Evolutionary conservation across 2,329 filamentous ascomycete genomes (phyloP).

Genomic region (Tolypocladium ovalisporum): DNA sequence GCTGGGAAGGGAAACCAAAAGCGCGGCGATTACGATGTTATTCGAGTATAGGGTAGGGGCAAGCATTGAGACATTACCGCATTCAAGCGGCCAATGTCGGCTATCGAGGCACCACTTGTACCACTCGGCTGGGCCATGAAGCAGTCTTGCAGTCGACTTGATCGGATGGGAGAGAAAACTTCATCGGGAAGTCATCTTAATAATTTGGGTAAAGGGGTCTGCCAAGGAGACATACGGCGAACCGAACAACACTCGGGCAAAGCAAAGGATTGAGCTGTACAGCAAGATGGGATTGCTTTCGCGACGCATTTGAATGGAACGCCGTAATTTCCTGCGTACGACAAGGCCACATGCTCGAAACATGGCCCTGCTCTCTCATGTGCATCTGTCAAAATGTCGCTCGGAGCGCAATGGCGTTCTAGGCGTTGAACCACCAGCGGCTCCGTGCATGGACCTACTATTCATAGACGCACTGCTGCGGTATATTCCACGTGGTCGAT

Average conservation of each 20-base stretch:
- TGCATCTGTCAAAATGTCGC: neutral
- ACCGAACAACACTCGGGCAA: neutral
- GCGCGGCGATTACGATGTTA: neutral
- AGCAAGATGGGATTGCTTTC: neutral
- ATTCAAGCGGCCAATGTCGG: no score
- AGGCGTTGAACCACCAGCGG: no score
- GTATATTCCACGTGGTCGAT: constrained; percentile 1
- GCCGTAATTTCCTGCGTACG: neutral
- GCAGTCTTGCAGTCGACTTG: no score
- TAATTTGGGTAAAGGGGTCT: no score
- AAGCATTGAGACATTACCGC: neutral
- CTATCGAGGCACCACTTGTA: neutral
- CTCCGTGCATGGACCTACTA: neutral
- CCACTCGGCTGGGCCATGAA: neutral
- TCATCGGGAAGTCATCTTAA: neutral
- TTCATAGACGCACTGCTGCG: neutral
- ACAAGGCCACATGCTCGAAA: no score
- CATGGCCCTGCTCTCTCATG: neutral
- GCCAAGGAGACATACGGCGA: neutral
- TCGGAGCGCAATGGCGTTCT: neutral
- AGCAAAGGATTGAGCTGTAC: neutral
- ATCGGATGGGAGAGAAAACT: no score
- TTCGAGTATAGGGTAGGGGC: neutral
- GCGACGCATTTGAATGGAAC: neutral
- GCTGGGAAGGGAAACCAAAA: neutral